Conservation (phyloP, 208 protist species). For the Leishmania turanica region DNA sequence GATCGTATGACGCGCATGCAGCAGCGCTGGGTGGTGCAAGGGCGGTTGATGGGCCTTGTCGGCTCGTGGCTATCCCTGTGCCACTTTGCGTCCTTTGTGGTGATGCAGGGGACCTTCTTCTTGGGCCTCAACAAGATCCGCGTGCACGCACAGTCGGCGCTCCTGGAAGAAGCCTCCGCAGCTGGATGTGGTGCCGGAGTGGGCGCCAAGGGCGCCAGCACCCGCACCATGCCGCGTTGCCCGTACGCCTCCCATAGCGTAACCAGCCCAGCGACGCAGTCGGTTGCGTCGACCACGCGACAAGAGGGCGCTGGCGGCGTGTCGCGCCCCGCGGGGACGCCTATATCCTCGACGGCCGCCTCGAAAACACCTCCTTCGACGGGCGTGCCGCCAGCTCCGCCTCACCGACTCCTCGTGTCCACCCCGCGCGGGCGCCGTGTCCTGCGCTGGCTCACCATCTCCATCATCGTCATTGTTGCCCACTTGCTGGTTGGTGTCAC, state of each 20-base stretch:
- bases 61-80: conserved; percentile 42
- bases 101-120: conserved; percentile 54
- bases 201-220: not conserved
- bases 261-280: not conserved
- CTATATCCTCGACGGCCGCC: not conserved
- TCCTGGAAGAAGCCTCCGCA: not conserved
- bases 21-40: conserved; percentile 35
- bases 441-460: conserved; percentile 37
- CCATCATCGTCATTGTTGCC: conserved; percentile 32
- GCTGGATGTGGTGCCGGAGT: not conserved
- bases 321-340: not conserved
- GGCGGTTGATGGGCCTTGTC: conserved; percentile 37
- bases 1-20: conserved; percentile 45
- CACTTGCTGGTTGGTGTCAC: conserved; percentile 46
- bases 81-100: conserved; percentile 52
- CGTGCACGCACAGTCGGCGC: conserved; percentile 3
- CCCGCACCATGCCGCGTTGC: not conserved
- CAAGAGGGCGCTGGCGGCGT: not conserved
- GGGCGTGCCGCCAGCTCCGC: not conserved
- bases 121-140: conserved; percentile 66
- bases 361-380: not conserved
- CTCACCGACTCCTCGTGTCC: conserved; percentile 33
- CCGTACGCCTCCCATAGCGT: not conserved
- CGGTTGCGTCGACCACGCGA: not conserved
- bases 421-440: conserved; percentile 35